phyloP scores from a whole-genome alignment of 2,329 filamentous ascomycete genomes.

The Aspergillus udagawae region DNA sequence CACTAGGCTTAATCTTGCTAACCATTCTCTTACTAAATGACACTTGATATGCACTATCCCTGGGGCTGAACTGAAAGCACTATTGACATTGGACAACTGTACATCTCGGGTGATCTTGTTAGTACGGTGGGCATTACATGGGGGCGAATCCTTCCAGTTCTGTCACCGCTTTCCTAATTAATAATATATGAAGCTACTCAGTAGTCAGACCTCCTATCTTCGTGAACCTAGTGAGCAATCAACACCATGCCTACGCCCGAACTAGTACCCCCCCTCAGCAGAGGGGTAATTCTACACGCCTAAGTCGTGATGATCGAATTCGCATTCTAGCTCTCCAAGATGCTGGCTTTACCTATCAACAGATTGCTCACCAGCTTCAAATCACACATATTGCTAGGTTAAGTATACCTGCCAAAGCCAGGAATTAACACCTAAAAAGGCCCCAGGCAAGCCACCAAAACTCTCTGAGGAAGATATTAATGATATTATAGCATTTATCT shows the following conservation, averaged over 20 bases:
- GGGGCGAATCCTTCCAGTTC: too few relatives aligned
- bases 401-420: conserved; percentile 15
- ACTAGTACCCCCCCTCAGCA: neutral
- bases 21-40: too few relatives aligned
- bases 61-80: too few relatives aligned
- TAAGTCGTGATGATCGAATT: conserved; percentile 37
- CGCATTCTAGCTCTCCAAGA: conserved; percentile 13
- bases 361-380: conserved; percentile 5
- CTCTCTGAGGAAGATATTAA: conserved; percentile 12
- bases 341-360: conserved; percentile 9
- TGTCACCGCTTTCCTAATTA: conserved; percentile 2
- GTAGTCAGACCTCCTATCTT: neutral
- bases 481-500: conserved; percentile 15
- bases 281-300: conserved; percentile 5
- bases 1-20: too few relatives aligned
- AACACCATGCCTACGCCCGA: conserved; percentile 1
- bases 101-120: too few relatives aligned
- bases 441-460: conserved; percentile 6
- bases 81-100: too few relatives aligned
- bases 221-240: neutral
- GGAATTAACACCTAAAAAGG: conserved; percentile 10
- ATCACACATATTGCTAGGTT: conserved; percentile 6
- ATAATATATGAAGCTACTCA: neutral
- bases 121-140: too few relatives aligned
- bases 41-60: too few relatives aligned